These are phyloP conservation scores for Candida hispaniensis DNA, from an alignment of 805 yeast genomes.

Conservation along the genomic window DNA sequence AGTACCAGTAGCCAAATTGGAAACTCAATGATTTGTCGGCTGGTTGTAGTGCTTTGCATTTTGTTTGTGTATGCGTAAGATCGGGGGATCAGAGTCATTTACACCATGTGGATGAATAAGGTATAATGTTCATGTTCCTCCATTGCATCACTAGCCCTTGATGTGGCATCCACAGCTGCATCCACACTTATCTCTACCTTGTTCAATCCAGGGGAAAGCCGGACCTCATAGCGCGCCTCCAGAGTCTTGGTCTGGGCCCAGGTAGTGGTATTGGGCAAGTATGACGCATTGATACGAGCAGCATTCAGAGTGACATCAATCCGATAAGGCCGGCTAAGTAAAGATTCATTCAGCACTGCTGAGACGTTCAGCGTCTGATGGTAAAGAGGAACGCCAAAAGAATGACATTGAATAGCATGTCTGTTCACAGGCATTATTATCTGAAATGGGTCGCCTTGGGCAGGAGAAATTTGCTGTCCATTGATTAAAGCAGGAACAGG, in stretches of 20 bases:
- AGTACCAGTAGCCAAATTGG: no score
- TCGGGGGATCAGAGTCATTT: no score
- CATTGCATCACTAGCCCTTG: conserved; percentile 7
- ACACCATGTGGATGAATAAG: conserved; percentile 18
- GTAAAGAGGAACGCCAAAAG: conserved; percentile 39
- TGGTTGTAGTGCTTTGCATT: no score
- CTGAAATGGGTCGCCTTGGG: conserved; percentile 30
- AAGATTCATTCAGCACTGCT: conserved; percentile 36
- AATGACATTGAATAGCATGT: conserved; percentile 31
- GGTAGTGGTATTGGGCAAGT: conserved; percentile 18
- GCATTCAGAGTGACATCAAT: conserved; percentile 27
- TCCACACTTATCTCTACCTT: conserved; percentile 27
- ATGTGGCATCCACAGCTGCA: conserved; percentile 18
- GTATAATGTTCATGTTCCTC: conserved; percentile 18
- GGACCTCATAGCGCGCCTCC: conserved; percentile 26
- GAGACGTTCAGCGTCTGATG: conserved; percentile 39
- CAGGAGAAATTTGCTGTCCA: conserved; percentile 22
- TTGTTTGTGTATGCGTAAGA: no score
- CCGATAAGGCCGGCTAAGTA: conserved; percentile 27
- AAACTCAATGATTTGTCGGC: no score
- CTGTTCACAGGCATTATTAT: conserved; percentile 31
- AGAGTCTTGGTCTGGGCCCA: conserved; percentile 22
- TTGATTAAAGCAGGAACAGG: conserved; percentile 27
- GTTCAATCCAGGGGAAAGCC: conserved; percentile 30
- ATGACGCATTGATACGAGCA: conserved; percentile 24